Base-by-base conservation (phyloP, 495 filamentous ascomycete species). In the Neurospora tetrasperma region DNA sequence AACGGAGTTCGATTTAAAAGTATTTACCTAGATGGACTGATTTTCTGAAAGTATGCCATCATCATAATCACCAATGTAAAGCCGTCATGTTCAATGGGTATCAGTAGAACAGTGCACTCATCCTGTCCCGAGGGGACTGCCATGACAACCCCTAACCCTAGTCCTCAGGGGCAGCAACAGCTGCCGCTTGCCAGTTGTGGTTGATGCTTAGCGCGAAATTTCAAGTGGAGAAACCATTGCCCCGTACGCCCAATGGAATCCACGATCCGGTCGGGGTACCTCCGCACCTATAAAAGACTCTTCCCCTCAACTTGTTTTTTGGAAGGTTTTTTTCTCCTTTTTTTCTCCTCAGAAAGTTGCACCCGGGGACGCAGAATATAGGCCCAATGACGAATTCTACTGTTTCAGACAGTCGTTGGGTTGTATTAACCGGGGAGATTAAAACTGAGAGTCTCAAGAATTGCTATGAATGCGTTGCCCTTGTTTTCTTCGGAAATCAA, bases 341-440 rank as follows among this genome's bases (percentile, higher is more conserved):
- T 76, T 76, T 76, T 69, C 77, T 80, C 82, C 79, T 71, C 77
- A 78, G 80, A 84, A 85, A 86, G 83, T 85, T 85, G 78, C 80
- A 69, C 78, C 83, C 82, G 78, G 81, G 70, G 76, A 79, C 74
- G 79, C 80, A 82, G 81, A 83, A 80, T 78, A 72, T 76, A 81
- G 84, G 83, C 84, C 81, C 80, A 74, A 74, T 81, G 82, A 70
- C 40, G 38, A 72, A 66, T 75, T 72, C 71, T 74, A 72, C 62
- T 70, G 71, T 71, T 73, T 79, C 76, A 79, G 74, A 66, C 54
- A 66, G 54, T 66, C 82, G 81, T 76, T 39, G 79, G 81, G 84
- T 85, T 86, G 84, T 82, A 81, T 82, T 79, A 83, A 78, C 82
- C 82, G 83, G 84, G 83, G 72, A 85, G 82, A 85, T 73, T 71